Evolutionary conservation across 148 eudicot genomes (phyloP), one percentile per base, ranked within the genome.

Genomic region (Rhododendron henanense): DNA sequence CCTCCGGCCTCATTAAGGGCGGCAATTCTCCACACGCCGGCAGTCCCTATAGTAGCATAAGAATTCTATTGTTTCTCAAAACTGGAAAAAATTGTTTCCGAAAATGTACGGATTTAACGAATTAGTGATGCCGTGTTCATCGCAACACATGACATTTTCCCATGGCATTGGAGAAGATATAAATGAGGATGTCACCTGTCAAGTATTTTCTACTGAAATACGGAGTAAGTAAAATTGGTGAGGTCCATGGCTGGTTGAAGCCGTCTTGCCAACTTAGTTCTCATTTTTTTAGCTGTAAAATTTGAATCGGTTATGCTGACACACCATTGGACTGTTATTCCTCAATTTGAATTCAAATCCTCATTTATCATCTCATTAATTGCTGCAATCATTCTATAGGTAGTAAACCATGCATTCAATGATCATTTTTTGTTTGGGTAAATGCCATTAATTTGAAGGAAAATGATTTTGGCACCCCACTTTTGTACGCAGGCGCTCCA

Each of bases 1-100:
- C 96, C 98, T 74, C 98, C 98, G 0, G 98, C 96, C 86, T 95
- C 98, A 61, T 93, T 93, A 16, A 95, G 86, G 39, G 98, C 95
- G 13, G 91, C 47, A 47, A 93, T 93, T 69, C 98, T 90, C 98
- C 98, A 95, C 10, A 95, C 94, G 35, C 98, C 98, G 37, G 94
- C 98, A 48, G 96, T 94, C 74, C 97, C 97, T 94, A 41, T 5
- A 33, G 7, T 71, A 33, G 76, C 41, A 31, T 5, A 1, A 71
- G 7, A 33, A 65, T 65, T n/a, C 10, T 71, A 71, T 0, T 31
- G 39, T 31, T 13, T 71, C 39, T 71, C 35, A 5, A 5, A 31
- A 71, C 41, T 33, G 10, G 16, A 41, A 39, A 23, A n/a, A 41
- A 39, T 31, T 3, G 15, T 28, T 69, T 11, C 15, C 71, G 1